Conservation (phyloP, 2,329 filamentous ascomycete genomes). For the Fusarium sarcochroum region DNA sequence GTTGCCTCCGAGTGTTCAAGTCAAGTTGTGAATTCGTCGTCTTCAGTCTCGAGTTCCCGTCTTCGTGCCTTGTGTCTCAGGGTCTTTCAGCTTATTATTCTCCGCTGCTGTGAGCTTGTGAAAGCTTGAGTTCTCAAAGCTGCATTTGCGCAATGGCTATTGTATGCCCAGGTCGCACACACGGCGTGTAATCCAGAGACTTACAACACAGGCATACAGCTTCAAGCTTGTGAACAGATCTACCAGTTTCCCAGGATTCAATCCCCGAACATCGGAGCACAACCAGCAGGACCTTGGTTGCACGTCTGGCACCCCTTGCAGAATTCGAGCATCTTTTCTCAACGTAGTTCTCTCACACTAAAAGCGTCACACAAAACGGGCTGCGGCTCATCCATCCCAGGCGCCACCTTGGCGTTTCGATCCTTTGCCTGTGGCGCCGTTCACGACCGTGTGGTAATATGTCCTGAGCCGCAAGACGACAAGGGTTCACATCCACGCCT, state of each 20-base stretch:
- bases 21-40: slow-evolving; percentile 41
- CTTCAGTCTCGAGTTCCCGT: neutral
- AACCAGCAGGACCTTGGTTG: neutral
- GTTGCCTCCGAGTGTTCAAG: slow-evolving; percentile 33
- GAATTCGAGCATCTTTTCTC: slow-evolving; percentile 8
- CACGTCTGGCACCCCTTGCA: neutral
- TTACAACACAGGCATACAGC: neutral
- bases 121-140: neutral
- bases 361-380: slow-evolving; percentile 26
- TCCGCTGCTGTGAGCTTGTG: slow-evolving; percentile 41
- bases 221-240: neutral
- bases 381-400: slow-evolving; percentile 6
- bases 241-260: neutral
- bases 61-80: neutral
- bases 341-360: slow-evolving; percentile 3
- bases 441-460: slow-evolving; percentile 4
- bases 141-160: neutral
- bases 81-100: slow-evolving; percentile 22
- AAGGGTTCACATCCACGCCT: slow-evolving; percentile 11
- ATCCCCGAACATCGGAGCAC: neutral
- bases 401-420: slow-evolving; percentile 6
- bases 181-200: neutral
- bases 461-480: slow-evolving; percentile 16
- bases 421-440: slow-evolving; percentile 12
- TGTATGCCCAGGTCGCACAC: neutral